Percentiles rank a stretch among this genome's conserved stretches.
phyloP scores from a whole-genome alignment of 225 moss, liverwort and hornwort species.

The Polytrichum formosum region DNA sequence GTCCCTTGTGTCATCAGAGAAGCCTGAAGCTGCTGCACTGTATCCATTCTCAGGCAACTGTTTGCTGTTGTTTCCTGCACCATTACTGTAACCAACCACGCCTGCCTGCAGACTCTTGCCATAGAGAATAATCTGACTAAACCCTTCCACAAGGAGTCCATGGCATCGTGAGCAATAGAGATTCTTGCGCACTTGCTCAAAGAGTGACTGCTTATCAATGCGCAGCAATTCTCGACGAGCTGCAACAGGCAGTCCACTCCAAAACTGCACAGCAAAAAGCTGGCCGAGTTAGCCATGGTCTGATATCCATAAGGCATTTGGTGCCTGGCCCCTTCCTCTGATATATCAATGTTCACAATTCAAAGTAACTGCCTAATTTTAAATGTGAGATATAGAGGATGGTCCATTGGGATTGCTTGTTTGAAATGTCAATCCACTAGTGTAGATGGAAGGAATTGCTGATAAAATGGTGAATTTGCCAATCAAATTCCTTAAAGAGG shows the following conservation, averaged over 20 bases:
- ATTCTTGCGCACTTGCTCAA: conserved; percentile 99
- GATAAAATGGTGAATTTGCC: too few relatives aligned
- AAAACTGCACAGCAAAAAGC: conserved; percentile 74
- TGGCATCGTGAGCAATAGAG: conserved; percentile 98
- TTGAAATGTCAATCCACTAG: too few relatives aligned
- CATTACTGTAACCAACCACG: conserved; percentile 61
- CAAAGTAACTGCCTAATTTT: too few relatives aligned
- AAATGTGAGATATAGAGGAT: too few relatives aligned
- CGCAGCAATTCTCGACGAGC: conserved; percentile 98
- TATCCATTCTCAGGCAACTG: conserved; percentile 65
- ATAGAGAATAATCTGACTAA: conserved; percentile 91
- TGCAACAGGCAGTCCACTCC: conserved; percentile 84
- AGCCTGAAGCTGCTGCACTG: conserved; percentile 54
- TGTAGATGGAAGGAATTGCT: too few relatives aligned
- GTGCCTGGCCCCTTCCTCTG: too few relatives aligned
- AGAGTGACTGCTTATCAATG: conserved; percentile 96
- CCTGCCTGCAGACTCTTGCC: conserved; percentile 91
- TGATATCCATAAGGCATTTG: too few relatives aligned
- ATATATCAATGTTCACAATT: too few relatives aligned
- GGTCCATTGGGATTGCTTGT: too few relatives aligned
- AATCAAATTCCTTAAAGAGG: too few relatives aligned
- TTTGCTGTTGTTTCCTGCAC: conserved; percentile 52
- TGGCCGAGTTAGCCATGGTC: not conserved
- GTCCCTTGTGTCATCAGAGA: conserved; percentile 88
- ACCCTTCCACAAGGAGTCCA: conserved; percentile 98